Evolutionary conservation across 306 rosid species (phyloP), one percentile per base, ranked within the genome.

Genomic region (Pachyrhizus erosus): DNA sequence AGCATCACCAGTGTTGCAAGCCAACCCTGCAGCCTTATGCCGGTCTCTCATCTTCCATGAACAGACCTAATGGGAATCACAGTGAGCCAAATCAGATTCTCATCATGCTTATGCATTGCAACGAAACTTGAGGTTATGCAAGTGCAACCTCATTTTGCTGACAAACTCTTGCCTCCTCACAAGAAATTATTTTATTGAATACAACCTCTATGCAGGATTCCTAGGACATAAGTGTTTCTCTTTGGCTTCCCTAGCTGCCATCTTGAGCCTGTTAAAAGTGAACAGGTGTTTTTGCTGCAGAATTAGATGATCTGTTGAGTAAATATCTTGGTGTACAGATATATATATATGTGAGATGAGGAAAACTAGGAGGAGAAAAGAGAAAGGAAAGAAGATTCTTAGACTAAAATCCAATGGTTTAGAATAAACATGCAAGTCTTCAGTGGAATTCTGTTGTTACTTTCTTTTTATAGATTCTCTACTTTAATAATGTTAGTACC

Each of bases 11-110:
- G 80, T 85, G 84, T 75, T 96, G 91, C 92, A 88, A 49, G 96
- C 96, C 62, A 96, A 96, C 86, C 99, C 99, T 5, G 98, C 97
- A 8, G 99, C 98, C 55, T 80, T 92, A 26, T 89, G 94, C 18
- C 89, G 96, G 72, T 94, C 97, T 60, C 83, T 82, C 27, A 91
- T 76, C 79, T 96, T 96, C 86, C 94, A 75, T 11, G 99, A 93
- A 79, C 84, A 76, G 51, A 71, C 88, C 76, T 93, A 83, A 52
- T 60, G 75, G 37, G 57, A 62, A 58, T 72, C 29, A 69, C 73
- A 37, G 68, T 13, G 73, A 83, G 74, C 57, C 48, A 27, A 51
- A 26, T 58, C 75, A 39, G 70, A 82, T 54, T 74, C 75, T 29
- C 55, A 43, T 46, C 70, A 40, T 79, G 71, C 40, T 64, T 13